Conservation (phyloP, 2,329 filamentous ascomycete genomes). For the Colletotrichum magnum region DNA sequence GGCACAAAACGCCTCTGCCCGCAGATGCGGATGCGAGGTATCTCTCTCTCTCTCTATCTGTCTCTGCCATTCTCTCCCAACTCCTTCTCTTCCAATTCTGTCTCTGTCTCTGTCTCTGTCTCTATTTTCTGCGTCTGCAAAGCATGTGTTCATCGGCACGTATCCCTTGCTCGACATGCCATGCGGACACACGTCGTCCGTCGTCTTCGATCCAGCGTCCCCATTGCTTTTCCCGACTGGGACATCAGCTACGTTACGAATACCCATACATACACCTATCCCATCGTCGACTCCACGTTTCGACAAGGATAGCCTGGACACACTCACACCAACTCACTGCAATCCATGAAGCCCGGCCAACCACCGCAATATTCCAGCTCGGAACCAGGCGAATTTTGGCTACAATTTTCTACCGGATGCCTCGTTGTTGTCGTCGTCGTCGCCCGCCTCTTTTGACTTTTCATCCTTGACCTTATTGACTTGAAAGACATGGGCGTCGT, state of each 20-base stretch:
- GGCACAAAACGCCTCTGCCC: constrained; percentile 25
- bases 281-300: constrained; percentile 32
- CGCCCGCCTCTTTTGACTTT: constrained; percentile 4
- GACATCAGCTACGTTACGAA: constrained; percentile 19
- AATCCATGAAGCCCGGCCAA: background rate
- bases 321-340: constrained; percentile 3
- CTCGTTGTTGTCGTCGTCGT: background rate
- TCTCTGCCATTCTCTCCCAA: background rate
- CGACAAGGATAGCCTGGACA: constrained; percentile 33
- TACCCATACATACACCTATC: background rate
- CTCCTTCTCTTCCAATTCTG: background rate
- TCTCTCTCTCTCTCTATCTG: background rate
- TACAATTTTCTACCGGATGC: constrained; percentile 6
- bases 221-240: constrained; percentile 34
- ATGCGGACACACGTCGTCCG: constrained; percentile 16
- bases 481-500: background rate
- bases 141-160: constrained; percentile 6
- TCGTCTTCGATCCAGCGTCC: constrained; percentile 5
- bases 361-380: constrained; percentile 1
- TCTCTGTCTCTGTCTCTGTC: too few species aligned
- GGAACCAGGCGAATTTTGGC: constrained; percentile 10
- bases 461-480: background rate
- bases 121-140: background rate
- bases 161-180: constrained; percentile 7
- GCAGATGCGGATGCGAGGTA: constrained; percentile 9